Conservation (phyloP, 371 early-diverging fungal genomes). For the Apophysomyces sp. region DNA sequence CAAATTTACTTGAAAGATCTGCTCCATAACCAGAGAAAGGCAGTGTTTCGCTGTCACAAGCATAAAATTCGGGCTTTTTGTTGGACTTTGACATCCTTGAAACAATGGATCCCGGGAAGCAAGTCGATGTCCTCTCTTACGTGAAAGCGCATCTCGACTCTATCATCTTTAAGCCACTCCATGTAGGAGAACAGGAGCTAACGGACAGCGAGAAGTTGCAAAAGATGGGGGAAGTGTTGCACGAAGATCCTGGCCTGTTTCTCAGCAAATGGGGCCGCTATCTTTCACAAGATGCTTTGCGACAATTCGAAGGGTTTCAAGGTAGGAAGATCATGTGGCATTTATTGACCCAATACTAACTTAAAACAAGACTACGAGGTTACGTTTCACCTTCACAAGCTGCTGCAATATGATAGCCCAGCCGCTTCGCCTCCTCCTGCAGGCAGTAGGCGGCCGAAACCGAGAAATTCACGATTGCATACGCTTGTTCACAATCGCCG, state of each 20-base stretch:
- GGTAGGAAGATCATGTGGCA: constrained; percentile 19
- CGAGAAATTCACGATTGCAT: constrained; percentile 15
- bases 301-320: constrained; percentile 26
- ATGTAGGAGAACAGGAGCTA: constrained; percentile 32
- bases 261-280: constrained; percentile 49
- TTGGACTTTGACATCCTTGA: neutral
- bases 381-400: constrained; percentile 27
- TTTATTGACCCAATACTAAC: neutral
- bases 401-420: constrained; percentile 17
- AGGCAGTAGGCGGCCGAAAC: neutral
- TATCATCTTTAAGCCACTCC: constrained; percentile 45
- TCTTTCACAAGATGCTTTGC: constrained; percentile 27
- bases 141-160: constrained; percentile 16
- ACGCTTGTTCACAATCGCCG: constrained; percentile 41
- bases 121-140: constrained; percentile 7
- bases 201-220: constrained; percentile 24
- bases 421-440: neutral
- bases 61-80: constrained; percentile 3
- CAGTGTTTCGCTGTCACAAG: neutral
- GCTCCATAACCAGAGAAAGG: neutral
- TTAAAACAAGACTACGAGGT: constrained; percentile 42
- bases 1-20: neutral
- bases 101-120: constrained; percentile 3
- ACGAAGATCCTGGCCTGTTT: constrained; percentile 43
- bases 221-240: constrained; percentile 27